Conservation (phyloP, 345 rosid genomes). For the Citrus australasica region DNA sequence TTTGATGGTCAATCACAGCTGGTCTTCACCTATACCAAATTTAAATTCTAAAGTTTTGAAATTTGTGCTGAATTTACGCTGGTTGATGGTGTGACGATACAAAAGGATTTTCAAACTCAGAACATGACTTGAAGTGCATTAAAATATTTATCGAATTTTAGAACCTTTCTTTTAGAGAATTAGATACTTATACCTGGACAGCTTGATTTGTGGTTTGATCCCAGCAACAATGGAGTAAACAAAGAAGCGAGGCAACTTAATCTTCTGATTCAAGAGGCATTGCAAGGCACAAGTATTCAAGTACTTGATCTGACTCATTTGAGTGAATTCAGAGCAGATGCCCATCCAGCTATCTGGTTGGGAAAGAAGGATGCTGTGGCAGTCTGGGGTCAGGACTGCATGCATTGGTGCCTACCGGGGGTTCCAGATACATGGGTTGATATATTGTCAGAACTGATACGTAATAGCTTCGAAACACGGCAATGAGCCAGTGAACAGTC, state of each 20-base stretch:
- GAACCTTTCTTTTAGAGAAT: neutral
- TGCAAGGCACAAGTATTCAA: constrained; percentile 47
- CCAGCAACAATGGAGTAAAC: constrained; percentile 79
- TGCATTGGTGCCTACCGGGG: constrained; percentile 99
- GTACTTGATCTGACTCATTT: constrained; percentile 67
- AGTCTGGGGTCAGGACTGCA: constrained; percentile 94
- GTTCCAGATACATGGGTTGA: constrained; percentile 94
- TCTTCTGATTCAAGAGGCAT: constrained; percentile 36
- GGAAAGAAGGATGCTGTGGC: constrained; percentile 92
- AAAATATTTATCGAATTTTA: neutral
- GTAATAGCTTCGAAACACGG: constrained; percentile 22
- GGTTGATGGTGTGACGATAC: neutral
- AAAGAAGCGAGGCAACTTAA: constrained; percentile 81
- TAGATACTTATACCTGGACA: constrained; percentile 47
- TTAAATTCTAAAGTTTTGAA: neutral
- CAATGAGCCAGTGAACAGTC: constrained; percentile 10
- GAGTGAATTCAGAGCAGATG: constrained; percentile 95
- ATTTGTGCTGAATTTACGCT: neutral
- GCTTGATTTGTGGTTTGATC: constrained; percentile 96
- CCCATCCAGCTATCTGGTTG: constrained; percentile 91
- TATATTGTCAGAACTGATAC: constrained; percentile 59
- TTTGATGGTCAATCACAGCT: neutral
- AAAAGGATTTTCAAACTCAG: neutral
- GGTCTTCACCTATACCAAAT: neutral
- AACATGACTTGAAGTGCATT: neutral